Evolutionary conservation across 2,329 filamentous ascomycete species (phyloP).

Genomic region (Lasiodiplodia citricola): DNA sequence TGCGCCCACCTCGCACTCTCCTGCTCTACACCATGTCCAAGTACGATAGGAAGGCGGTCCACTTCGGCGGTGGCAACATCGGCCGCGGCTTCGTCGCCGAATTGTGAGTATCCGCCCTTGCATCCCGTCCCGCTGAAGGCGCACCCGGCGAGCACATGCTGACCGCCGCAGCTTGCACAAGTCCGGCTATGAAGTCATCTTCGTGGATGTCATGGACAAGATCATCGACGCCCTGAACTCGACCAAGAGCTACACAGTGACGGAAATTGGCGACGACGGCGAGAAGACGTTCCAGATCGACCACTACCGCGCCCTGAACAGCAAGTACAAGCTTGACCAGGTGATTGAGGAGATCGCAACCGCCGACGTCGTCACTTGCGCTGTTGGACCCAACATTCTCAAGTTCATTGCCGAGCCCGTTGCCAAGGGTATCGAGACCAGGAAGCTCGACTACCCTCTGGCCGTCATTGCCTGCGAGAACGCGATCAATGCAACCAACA

Average conservation of each 20-base stretch:
- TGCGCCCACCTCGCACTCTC: not conserved
- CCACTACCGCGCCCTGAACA: conserved; percentile 98
- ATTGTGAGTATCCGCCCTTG: conserved; percentile 27
- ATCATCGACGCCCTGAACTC: conserved; percentile 81
- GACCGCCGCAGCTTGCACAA: conserved; percentile 73
- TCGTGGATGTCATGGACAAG: conserved; percentile 88
- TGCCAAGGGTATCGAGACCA: conserved; percentile 86
- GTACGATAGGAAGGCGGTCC: conserved; percentile 56
- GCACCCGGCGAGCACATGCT: not conserved
- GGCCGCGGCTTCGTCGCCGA: conserved; percentile 55
- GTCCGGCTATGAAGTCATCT: conserved; percentile 94
- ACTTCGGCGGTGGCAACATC: conserved; percentile 61
- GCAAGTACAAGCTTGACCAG: conserved; percentile 79
- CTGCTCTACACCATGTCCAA: conserved; percentile 4
- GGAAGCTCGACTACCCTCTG: conserved; percentile 70
- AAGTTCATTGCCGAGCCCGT: conserved; percentile 96
- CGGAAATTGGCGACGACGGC: conserved; percentile 86
- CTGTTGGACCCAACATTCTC: conserved; percentile 93
- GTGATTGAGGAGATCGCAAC: conserved; percentile 84
- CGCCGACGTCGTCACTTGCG: conserved; percentile 93
- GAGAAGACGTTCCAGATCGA: conserved; percentile 82
- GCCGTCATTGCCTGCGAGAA: conserved; percentile 98
- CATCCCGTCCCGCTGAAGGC: not conserved
- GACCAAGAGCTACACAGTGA: conserved; percentile 82
- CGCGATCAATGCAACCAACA: conserved; percentile 91